phyloP scores from a whole-genome alignment of 2,329 filamentous ascomycete species.

The Pyrenophora teres region DNA sequence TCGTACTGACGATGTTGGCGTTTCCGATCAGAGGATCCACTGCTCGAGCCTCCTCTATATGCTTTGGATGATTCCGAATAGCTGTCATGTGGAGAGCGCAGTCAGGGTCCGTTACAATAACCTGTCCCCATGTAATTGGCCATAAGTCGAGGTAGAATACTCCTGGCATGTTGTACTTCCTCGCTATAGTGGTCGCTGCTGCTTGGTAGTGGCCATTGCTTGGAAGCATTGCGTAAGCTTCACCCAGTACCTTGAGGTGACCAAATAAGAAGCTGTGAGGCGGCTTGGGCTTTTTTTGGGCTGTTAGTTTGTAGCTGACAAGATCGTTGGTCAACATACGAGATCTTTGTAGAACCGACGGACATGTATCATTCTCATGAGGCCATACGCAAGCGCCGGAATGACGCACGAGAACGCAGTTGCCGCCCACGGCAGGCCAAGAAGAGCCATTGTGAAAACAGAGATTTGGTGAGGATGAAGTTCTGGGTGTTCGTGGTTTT shows the following conservation, averaged over 20 bases:
- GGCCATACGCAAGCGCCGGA: constrained; percentile 24
- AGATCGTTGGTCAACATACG: constrained; percentile 12
- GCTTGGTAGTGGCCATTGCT: constrained; percentile 44
- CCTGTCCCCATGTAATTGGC: constrained; percentile 42
- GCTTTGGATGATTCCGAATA: constrained; percentile 40
- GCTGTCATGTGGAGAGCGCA: constrained; percentile 47
- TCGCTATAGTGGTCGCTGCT: constrained; percentile 40
- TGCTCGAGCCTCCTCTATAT: constrained; percentile 19
- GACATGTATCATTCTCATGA: constrained; percentile 25
- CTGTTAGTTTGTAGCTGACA: neutral
- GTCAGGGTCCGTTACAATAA: constrained; percentile 48
- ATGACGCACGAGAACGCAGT: constrained; percentile 14
- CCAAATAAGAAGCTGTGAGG: constrained; percentile 51
- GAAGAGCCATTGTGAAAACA: constrained; percentile 7
- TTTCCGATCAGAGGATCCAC: constrained; percentile 36
- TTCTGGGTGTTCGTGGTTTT: neutral
- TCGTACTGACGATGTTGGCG: constrained; percentile 36
- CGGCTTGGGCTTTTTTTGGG: constrained; percentile 42
- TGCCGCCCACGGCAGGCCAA: constrained; percentile 19
- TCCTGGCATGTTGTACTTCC: constrained; percentile 42
- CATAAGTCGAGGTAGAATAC: constrained; percentile 54
- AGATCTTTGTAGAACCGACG: constrained; percentile 32
- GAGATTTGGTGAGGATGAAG: neutral
- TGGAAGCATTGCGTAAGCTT: constrained; percentile 42
- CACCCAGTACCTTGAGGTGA: constrained; percentile 47